Evolutionary conservation across 257 asterid species (phyloP).

Genomic region (Lycium barbarum): DNA sequence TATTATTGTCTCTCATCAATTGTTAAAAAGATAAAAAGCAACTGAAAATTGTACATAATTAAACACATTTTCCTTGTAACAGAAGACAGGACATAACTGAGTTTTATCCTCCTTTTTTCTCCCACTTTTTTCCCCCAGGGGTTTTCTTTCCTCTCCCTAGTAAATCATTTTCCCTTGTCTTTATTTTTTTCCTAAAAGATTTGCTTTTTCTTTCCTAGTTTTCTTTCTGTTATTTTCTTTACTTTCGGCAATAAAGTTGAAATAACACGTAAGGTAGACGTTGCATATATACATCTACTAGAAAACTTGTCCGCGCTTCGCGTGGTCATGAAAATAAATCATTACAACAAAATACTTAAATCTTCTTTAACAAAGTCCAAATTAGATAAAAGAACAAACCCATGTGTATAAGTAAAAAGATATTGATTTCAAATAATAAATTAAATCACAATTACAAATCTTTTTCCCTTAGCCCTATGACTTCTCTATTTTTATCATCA

Average conservation of each 20-base stretch:
- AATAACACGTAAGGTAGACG: not conserved
- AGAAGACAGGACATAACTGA: not conserved
- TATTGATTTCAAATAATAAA: too few relatives aligned
- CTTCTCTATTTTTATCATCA: too few relatives aligned
- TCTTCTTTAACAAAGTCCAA: too few relatives aligned
- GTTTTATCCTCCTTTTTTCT: not conserved
- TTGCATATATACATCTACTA: not conserved
- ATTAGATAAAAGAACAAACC: too few relatives aligned
- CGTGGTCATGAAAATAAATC: too few relatives aligned
- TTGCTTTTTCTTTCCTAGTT: slow-evolving; percentile 20
- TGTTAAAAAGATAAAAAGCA: too few relatives aligned
- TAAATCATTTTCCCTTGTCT: not conserved
- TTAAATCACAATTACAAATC: too few relatives aligned
- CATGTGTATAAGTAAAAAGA: too few relatives aligned
- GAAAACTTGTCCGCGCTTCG: too few relatives aligned
- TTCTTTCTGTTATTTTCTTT: slow-evolving; percentile 27
- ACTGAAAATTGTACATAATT: not conserved
- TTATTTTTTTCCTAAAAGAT: not conserved
- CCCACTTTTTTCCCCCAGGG: not conserved
- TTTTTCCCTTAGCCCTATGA: too few relatives aligned
- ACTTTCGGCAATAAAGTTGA: slow-evolving; percentile 21
- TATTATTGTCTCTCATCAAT: not conserved
- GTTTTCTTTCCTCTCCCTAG: slow-evolving; percentile 12
- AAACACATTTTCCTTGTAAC: not conserved
- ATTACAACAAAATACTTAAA: too few relatives aligned